Base-by-base conservation (phyloP, 1,139 yeast genomes). In the Suhomyces terraborum region DNA sequence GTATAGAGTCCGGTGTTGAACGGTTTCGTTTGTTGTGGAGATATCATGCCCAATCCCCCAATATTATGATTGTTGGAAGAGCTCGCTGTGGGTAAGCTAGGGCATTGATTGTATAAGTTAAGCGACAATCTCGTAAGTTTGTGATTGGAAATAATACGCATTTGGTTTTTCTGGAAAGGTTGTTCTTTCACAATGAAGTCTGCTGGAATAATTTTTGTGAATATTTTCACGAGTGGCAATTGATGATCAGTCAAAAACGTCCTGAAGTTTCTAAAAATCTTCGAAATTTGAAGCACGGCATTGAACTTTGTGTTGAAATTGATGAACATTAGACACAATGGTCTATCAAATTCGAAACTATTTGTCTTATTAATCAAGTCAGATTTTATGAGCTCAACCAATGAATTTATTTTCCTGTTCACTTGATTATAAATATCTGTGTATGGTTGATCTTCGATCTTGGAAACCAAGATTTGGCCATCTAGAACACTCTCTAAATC, bases 21-120 rank as follows among this genome's bases (percentile, higher is more conserved):
- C 8, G 27, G 26, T 8, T 12, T 22, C 4, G 9, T 16, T 4
- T 17, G 18, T 6, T 26, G 28, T 5, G 25, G 17, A 9, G 36
- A 21, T 4, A 22, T 3, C 12, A 12, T 14, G 8, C 31, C 22
- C 21, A 14, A 4, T 1, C 38, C 33, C 4, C 38, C 23, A 6
- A 13, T 12, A 28, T 22, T 37, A 17, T 22, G 27, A 25, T 20
- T 20, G 8, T 24, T 21, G 5, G 28, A 8, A 7, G 21, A 9
- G 17, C 9, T 20, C 2, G 25, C 7, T 13, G 19, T 28, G 1
- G 35, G 19, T 16, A 10, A 8, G 7, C 23, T 54, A 1, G 82
- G 81, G 44, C 83, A 64, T 40, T 67, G 66, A 54, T 87, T 87
- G 63, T 88, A 91, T 4, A 88, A 62, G 23, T 77, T 72, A 56